These are phyloP conservation scores for Salix viminalis DNA, from an alignment of 345 rosid species.

Conservation along the genomic window DNA sequence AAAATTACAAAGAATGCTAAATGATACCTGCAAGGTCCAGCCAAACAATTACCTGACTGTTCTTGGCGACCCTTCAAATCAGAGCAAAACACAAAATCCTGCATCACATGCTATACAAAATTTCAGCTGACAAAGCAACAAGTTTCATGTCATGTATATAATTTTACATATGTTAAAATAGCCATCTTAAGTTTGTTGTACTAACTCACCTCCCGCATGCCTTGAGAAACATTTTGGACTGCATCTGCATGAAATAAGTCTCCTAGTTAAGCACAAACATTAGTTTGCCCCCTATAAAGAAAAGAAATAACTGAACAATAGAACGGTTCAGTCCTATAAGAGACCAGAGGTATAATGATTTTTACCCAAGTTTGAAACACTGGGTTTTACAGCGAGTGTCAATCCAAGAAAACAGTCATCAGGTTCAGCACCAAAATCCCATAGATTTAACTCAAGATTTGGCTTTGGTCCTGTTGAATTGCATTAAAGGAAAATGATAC, in stretches of 20 bases:
- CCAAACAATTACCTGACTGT: slow-evolving; percentile 53
- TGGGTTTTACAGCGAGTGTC: slow-evolving; percentile 84
- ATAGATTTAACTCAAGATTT: slow-evolving; percentile 87
- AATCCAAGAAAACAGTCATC: slow-evolving; percentile 92
- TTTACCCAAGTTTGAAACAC: slow-evolving; percentile 65
- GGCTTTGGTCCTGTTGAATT: slow-evolving; percentile 57
- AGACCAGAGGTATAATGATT: background rate
- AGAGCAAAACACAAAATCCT: slow-evolving; percentile 71
- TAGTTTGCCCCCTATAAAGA: background rate
- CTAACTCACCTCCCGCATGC: slow-evolving; percentile 55
- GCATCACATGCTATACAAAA: slow-evolving; percentile 23
- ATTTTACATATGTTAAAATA: no score
- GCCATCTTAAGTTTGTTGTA: background rate
- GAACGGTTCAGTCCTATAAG: background rate
- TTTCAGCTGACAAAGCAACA: slow-evolving; percentile 5
- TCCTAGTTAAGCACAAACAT: slow-evolving; percentile 3
- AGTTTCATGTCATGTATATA: background rate
- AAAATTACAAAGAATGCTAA: background rate
- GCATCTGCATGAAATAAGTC: slow-evolving; percentile 41
- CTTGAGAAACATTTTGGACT: slow-evolving; percentile 55
- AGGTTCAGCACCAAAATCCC: slow-evolving; percentile 76
- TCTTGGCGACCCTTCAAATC: slow-evolving; percentile 48
- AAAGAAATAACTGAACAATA: background rate
- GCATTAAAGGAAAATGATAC: background rate
- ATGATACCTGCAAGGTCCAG: background rate